Base-by-base conservation (phyloP, 306 rosid species). In the Purshia tridentata region DNA sequence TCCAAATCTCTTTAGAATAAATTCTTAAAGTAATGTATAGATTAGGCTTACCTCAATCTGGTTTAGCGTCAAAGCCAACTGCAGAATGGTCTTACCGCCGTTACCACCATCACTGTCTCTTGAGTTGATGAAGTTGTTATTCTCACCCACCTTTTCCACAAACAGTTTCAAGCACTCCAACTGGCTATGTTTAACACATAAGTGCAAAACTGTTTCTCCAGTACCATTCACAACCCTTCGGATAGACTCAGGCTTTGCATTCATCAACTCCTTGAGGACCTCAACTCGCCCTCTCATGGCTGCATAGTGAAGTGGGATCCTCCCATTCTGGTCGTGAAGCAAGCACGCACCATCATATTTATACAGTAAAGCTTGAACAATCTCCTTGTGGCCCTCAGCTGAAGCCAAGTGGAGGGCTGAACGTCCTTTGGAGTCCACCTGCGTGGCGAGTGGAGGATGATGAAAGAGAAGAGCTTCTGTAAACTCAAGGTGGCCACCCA, bases 371-470 rank as follows among this genome's bases (percentile, higher is more conserved):
- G 41, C 71, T 66, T 46, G 5, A 2, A 61, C 66, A 2, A 18
- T 37, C 46, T 61, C 47, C 19, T 39, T 61, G 16, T 61, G 66
- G 37, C 77, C 81, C 9, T 35, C 54, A 0, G 68, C 68, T 0
- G 81, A 54, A 64, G 81, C 81, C 18, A 78, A 4, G 72, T 63
- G 81, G 4, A 77, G 67, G 0, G 76, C 14, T 5, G 53, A 23
- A 15, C 62, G 22, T 65, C 20, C n/a, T 2, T 1, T 5, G 1
- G 72, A 55, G 62, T 77, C 48, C 72, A 77, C 53, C 51, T 53
- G 72, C 0, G 6, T 0, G 10, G 73, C 77, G 1, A 71, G 62
- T 37, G 54, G 9, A 1, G 81, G 73, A 16, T 64, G 46, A 9
- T 13, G 59, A 35, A 9, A 0, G 14, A 71, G 52, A 9, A 71